Evolutionary conservation across 495 filamentous ascomycete species (phyloP), one percentile per base, ranked within the genome.

Genomic region (Penicillium odoratum): DNA sequence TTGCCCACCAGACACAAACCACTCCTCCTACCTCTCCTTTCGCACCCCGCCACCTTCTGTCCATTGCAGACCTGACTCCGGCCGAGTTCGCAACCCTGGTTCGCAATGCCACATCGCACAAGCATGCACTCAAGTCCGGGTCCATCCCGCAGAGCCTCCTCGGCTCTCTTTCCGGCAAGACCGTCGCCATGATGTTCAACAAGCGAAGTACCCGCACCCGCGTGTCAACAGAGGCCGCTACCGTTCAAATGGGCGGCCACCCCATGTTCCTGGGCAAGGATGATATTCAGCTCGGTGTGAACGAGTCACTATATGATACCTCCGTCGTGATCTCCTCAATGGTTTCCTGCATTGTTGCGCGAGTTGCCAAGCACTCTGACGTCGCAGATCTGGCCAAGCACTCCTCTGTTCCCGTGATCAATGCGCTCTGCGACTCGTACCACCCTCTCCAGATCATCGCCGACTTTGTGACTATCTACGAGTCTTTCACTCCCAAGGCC

Each of bases 221-320:
- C 48, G 87, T 98, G 29, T 96, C 91, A 13, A 96, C 92, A 13
- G 94, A 98, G 77, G 85, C 86, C 7, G 94, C 94, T 9, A 83
- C 96, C 11, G 83, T 86, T 16, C 73, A 86, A 43, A 82, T 98
- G 78, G 89, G 91, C 43, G 94, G 94, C 3, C 90, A 97, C 70
- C 89, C 94, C 16, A 94, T 98, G 91, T 98, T 98, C 71, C 75
- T 98, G 44, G 90, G 91, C 50, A 92, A 90, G 68, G 88, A 93
- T 45, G 94, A 98, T 69, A 98, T 98, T 55, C 94, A 98, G 69
- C 76, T 98, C 31, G 93, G 93, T 29, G 94, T 96, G 57, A 98
- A 98, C 65, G 94, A 98, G 73, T 91, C 91, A 8, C 77, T 97
- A 21, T 85, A 88, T 66, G 94, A 98, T 68, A 96, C 93, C 5